Conservation (phyloP, 75 land plant species). For the Pinus taeda region DNA sequence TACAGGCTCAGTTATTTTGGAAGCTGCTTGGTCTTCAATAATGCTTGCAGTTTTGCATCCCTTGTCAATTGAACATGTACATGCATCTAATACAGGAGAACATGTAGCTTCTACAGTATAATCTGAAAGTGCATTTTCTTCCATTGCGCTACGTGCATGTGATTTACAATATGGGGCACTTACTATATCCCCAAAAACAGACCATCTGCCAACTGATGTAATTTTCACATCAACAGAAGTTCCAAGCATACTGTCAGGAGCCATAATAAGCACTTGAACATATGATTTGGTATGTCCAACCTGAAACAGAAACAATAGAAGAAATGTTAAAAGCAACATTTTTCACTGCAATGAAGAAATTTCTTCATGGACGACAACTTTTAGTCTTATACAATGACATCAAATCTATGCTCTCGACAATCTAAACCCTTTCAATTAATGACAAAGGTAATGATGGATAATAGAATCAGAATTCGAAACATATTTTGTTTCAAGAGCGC, state of each 20-base stretch:
- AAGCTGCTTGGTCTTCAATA: not conserved
- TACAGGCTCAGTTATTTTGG: not conserved
- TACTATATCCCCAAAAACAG: slow-evolving; percentile 85
- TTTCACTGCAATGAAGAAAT: not conserved
- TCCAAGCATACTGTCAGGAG: slow-evolving; percentile 59
- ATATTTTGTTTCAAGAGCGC: too few relatives aligned
- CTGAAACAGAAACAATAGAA: slow-evolving; percentile 24
- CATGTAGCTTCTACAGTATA: slow-evolving; percentile 20
- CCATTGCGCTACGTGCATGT: not conserved
- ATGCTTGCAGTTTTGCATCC: not conserved
- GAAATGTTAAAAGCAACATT: not conserved
- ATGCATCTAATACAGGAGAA: slow-evolving; percentile 17
- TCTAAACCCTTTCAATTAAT: too few relatives aligned
- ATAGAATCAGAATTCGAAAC: too few relatives aligned
- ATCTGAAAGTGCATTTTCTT: not conserved
- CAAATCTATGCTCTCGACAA: not conserved
- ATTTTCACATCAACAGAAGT: slow-evolving; percentile 67
- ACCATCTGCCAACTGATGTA: slow-evolving; percentile 92
- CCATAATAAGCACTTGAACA: slow-evolving; percentile 81
- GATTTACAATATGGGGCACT: slow-evolving; percentile 17
- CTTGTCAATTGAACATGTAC: slow-evolving; percentile 22
- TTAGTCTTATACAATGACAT: not conserved
- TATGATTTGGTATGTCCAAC: slow-evolving; percentile 97
- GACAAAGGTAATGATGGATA: too few relatives aligned
- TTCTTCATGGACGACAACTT: not conserved